Evolutionary conservation across 148 eudicot species (phyloP), one percentile per base, ranked within the genome.

Genomic region (Rheum nobile): DNA sequence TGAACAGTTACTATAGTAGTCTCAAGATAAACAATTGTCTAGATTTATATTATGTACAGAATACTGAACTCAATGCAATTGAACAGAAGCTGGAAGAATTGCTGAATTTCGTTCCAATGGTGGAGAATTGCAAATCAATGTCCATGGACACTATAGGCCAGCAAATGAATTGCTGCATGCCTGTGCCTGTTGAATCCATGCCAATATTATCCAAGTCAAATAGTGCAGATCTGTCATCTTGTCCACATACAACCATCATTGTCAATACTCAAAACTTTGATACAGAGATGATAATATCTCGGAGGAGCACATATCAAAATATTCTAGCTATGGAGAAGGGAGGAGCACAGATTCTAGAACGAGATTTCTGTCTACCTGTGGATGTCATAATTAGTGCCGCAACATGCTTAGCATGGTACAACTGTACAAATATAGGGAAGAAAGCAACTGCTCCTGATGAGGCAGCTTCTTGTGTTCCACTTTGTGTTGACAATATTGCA

Each of bases 241-340:
- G 61, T 74, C 89, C 87, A 65, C 80, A 84, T 32, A 78, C 75
- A 43, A 63, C 87, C 48, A 75, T 95, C 74, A 76, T 95, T 79
- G 88, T 92, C 39, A 95, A 95, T 83, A 92, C 99, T 75, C 87
- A 82, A 78, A 83, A 86, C 76, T 78, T 79, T 82, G 88, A 88
- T 63, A 86, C 87, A 81, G 97, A 95, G 79, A 95, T 95, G 99
- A 85, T 95, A 78, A 88, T 95, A 74, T 92, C 97, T 38, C 86
- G 94, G 81, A 90, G 97, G 82, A 84, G 89, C 80, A 90, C 97
- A 72, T 95, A 95, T 79, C 99, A 91, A 74, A 88, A 72, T 82
- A 87, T 95, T 79, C 92, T 90, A 75, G 82, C 84, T 47, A 73
- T 92, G 88, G 99, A 95, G 83, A 88, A 90, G 80, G 76, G 73